Conservation (phyloP, 257 asterid species). For the Lycium barbarum region DNA sequence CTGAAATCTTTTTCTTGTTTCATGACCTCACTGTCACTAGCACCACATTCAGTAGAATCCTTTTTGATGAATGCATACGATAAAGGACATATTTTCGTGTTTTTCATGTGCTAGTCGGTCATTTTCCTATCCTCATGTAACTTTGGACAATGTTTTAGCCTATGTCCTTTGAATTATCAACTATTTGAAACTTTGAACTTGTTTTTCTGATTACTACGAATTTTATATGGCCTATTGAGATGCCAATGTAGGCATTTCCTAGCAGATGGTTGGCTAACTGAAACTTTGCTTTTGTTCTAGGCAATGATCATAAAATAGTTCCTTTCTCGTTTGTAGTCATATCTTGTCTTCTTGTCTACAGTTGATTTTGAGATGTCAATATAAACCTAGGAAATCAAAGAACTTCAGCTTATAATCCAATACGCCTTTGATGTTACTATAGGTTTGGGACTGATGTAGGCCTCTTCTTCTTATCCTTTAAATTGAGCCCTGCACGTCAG, state of each 20-base stretch:
- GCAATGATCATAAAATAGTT: not conserved
- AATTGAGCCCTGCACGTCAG: not conserved
- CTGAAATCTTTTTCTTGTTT: constrained; percentile 22
- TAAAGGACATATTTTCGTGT: not conserved
- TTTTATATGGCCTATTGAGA: constrained; percentile 2
- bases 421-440: not conserved
- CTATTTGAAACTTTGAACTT: constrained; percentile 9
- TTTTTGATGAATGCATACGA: not conserved
- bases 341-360: not conserved
- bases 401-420: not conserved
- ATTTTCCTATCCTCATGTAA: constrained; percentile 11
- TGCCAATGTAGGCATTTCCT: not conserved
- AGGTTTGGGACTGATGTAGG: not conserved
- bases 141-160: constrained; percentile 8
- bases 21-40: not conserved
- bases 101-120: not conserved
- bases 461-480: not conserved
- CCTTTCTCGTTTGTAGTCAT: not conserved
- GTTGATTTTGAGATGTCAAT: not conserved
- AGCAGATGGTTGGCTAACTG: not conserved
- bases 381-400: not conserved
- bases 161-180: not conserved
- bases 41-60: constrained; percentile 9
- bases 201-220: constrained; percentile 4
- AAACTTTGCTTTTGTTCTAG: not conserved